Evolutionary conservation across 805 yeast species (phyloP).

Genomic region (Maudiozyma serrabonitensis): DNA sequence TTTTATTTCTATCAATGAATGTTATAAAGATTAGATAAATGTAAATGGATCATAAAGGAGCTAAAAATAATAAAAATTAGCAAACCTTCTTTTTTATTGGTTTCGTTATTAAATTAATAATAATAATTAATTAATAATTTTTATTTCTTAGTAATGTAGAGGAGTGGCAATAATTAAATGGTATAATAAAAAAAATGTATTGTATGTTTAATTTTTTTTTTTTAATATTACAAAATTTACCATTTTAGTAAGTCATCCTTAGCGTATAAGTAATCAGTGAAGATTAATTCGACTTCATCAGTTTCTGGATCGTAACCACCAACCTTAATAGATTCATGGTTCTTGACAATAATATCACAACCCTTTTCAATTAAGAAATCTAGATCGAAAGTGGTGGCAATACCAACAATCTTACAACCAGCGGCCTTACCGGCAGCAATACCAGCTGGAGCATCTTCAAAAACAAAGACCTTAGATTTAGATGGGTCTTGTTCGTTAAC

Average conservation of each 20-base stretch:
- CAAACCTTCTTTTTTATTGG: background rate
- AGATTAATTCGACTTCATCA: constrained; percentile 31
- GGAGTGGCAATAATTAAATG: background rate
- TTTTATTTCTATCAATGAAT: constrained; percentile 2
- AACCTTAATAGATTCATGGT: constrained; percentile 53
- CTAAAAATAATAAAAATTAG: background rate
- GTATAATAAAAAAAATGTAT: background rate
- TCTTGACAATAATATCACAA: constrained; percentile 73
- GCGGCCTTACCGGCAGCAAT: constrained; percentile 75
- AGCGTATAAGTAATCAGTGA: constrained; percentile 32
- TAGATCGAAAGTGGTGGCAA: constrained; percentile 69
- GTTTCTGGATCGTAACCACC: constrained; percentile 40
- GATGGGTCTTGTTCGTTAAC: constrained; percentile 30
- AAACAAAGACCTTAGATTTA: constrained; percentile 46
- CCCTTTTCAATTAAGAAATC: constrained; percentile 64
- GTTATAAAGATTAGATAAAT: background rate
- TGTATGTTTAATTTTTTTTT: background rate
- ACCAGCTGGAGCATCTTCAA: constrained; percentile 89
- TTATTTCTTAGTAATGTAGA: no score
- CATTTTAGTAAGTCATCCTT: constrained; percentile 29
- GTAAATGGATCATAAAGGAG: background rate
- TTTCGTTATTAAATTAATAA: no score
- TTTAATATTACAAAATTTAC: constrained; percentile 13
- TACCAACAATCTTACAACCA: constrained; percentile 75
- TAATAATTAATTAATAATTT: no score